Conservation (phyloP, 306 rosid species). For the Medicago ruthenica region DNA sequence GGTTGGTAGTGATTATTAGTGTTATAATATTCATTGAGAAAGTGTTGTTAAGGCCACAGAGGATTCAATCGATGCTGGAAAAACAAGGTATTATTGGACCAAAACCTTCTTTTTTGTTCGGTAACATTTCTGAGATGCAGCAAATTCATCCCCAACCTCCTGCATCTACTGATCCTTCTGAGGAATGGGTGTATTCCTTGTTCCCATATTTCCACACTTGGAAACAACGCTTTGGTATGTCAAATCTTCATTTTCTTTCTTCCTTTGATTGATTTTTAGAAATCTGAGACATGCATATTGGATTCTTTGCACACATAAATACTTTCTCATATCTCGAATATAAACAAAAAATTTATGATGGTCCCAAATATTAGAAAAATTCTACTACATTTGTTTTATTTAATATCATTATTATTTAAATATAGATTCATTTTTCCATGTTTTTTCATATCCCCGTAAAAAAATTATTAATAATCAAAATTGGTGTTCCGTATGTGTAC, state of each 20-base stretch:
- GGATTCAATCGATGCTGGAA: constrained; percentile 34
- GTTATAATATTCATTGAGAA: neutral
- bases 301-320: too few species aligned
- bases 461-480: too few species aligned
- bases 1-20: neutral
- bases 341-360: too few species aligned
- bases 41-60: constrained; percentile 25
- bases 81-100: constrained; percentile 51
- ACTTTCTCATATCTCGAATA: too few species aligned
- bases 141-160: neutral
- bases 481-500: too few species aligned
- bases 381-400: too few species aligned
- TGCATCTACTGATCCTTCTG: neutral
- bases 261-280: too few species aligned
- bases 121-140: constrained; percentile 38
- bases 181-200: constrained; percentile 40
- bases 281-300: too few species aligned
- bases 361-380: too few species aligned
- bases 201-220: constrained; percentile 44
- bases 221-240: constrained; percentile 44
- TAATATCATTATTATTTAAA: too few species aligned
- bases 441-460: too few species aligned
- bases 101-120: constrained; percentile 41
- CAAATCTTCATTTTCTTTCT: neutral
- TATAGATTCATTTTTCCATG: too few species aligned